Conservation (phyloP, 768 basidiomycete genomes). For the Clitopilus passeckerianus region DNA sequence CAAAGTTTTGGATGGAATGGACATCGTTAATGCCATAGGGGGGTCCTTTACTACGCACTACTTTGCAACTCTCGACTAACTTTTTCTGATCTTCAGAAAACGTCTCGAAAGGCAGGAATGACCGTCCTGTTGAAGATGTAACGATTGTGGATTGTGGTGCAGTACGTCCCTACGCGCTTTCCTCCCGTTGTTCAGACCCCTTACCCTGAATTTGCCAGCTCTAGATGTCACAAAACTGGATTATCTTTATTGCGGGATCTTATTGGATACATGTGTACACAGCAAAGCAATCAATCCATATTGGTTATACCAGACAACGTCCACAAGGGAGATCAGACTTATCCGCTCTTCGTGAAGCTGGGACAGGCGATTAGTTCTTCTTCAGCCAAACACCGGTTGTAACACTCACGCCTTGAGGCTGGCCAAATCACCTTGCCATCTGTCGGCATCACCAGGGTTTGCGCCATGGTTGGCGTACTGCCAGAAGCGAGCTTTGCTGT, state of each 20-base stretch:
- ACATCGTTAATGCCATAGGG: constrained; percentile 77
- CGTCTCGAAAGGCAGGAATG: constrained; percentile 60
- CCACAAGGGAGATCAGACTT: too few species aligned
- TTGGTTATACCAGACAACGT: too few species aligned
- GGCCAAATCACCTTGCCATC: not conserved
- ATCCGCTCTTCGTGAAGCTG: too few species aligned
- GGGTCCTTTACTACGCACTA: constrained; percentile 14
- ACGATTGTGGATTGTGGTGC: constrained; percentile 85
- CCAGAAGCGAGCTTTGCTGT: constrained; percentile 45
- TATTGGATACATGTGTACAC: too few species aligned
- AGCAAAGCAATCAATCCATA: too few species aligned
- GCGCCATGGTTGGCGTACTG: constrained; percentile 52
- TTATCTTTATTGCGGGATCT: too few species aligned
- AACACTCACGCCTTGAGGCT: not conserved
- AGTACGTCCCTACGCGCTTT: constrained; percentile 35
- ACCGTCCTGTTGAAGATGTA: constrained; percentile 76
- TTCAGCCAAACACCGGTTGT: too few species aligned
- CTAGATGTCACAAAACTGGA: not conserved
- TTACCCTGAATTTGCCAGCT: not conserved
- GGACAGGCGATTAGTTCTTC: too few species aligned
- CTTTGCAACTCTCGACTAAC: not conserved
- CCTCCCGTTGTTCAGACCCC: not conserved
- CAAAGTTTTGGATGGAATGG: constrained; percentile 88
- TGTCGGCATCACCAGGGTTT: constrained; percentile 55
- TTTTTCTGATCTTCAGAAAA: constrained; percentile 47